Evolutionary conservation across 306 rosid genomes (phyloP).

Genomic region (Lathyrus aphaca): DNA sequence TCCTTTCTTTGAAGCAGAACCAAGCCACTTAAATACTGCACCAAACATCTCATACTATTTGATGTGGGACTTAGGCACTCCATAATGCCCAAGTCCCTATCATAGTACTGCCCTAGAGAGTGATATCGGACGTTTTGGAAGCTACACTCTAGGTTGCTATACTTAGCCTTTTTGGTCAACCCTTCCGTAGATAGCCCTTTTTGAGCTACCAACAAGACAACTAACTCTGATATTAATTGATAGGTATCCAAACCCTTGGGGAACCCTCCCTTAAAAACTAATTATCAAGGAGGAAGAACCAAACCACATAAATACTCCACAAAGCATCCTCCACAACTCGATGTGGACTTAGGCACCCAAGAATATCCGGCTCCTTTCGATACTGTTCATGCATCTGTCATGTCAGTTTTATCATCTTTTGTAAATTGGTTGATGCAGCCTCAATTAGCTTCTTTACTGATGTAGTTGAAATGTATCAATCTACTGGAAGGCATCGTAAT

Average conservation of each 20-base stretch:
- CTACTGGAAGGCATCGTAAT: conserved; percentile 24
- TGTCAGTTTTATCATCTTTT: conserved; percentile 3
- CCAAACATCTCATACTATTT: conserved; percentile 14
- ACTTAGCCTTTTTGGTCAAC: neutral
- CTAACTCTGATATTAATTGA: neutral
- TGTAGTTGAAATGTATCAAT: conserved; percentile 24
- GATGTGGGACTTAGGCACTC: neutral
- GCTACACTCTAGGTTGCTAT: neutral
- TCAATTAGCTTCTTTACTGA: conserved; percentile 6
- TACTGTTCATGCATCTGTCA: neutral
- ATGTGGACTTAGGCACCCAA: neutral
- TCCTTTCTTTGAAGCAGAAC: neutral
- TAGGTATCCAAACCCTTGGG: neutral
- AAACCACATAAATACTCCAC: neutral
- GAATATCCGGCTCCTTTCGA: neutral
- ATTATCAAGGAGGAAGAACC: neutral
- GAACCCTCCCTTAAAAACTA: neutral
- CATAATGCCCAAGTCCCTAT: neutral
- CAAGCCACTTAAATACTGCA: conserved; percentile 14
- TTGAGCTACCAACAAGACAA: neutral
- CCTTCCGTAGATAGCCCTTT: neutral
- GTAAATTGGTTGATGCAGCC: conserved; percentile 8
- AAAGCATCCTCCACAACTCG: neutral
- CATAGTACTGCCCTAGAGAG: neutral
- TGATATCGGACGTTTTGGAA: neutral